Base-by-base conservation (phyloP, 2,329 filamentous ascomycete genomes). In the Xylariaceae sp. region DNA sequence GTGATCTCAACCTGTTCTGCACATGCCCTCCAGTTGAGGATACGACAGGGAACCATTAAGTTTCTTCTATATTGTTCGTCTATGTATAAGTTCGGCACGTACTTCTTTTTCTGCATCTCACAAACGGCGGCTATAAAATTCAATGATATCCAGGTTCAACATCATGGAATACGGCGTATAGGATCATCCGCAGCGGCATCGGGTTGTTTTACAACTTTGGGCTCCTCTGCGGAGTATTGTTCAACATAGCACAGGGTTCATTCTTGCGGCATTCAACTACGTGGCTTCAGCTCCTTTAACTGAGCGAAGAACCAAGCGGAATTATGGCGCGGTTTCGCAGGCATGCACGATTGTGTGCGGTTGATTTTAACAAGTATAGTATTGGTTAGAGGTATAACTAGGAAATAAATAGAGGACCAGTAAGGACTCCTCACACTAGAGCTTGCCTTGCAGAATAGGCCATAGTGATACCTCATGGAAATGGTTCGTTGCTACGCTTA, bases 1-100 rank as follows among this genome's bases (percentile, higher is more conserved):
- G 92, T 55, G 92, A 97, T 69, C 83, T 87, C 67, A 96, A 97
- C 76, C 83, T 97, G 57, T 96, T 96, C 81, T 97, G 92, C 79
- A 95, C 91, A 8, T 97, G 92, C 72, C 88, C 90, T 32, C 91
- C 92, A 0, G 89, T 96, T 6, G 89, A 91, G 72, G 80, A 82
- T 61, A 81, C 78, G 13, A 80, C 76, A 1, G 68, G 67, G n/a
- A 46, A 42, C 8, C 21, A 45, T 3, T 59, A 10, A 56, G n/a
- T 18, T 37, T 37, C 24, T 21, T 8, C 39, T 37, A 16, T 15
- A n/a, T n/a, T n/a, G n/a, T 18, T 6, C 13, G 27, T 20, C 21
- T 3, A 29, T 11, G 13, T 37, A 40, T 37, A 51, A 15, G 18
- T 55, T 49, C 36, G 32, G 35, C 29, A 16, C 20, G 16, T 16